A percentile compares a stretch with the other conserved stretches of the same genome.
Conservation (phyloP, 768 basidiomycete genomes). For the Naganishia vishniacii region DNA sequence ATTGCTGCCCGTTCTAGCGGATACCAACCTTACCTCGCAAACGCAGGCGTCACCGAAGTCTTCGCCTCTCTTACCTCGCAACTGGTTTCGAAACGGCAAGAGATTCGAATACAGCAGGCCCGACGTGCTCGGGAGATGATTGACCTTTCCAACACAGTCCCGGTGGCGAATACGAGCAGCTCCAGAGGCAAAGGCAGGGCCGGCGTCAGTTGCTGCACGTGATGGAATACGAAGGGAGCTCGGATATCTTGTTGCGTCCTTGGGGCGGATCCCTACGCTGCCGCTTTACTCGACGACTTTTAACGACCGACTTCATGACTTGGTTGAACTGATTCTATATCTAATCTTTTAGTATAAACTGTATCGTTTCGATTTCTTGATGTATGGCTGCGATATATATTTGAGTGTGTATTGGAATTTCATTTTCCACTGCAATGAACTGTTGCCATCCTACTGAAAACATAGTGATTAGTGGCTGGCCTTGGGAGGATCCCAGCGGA, state of each 20-base stretch:
- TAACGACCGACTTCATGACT: constrained; percentile 1
- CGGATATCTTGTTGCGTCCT: not conserved
- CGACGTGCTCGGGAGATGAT: constrained; percentile 3
- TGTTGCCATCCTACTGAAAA: too few species aligned
- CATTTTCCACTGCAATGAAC: too few species aligned
- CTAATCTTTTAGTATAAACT: too few species aligned
- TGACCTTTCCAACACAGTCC: not conserved
- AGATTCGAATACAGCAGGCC: constrained; percentile 23
- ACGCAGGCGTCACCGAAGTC: constrained; percentile 25
- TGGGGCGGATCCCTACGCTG: too few species aligned
- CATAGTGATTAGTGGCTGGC: too few species aligned
- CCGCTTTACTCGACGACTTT: not conserved
- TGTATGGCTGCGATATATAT: too few species aligned
- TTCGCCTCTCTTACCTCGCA: constrained; percentile 27
- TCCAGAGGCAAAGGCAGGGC: not conserved
- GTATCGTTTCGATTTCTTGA: too few species aligned
- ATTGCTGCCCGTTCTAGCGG: too few species aligned
- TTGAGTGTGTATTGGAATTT: too few species aligned
- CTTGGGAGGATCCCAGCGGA: too few species aligned
- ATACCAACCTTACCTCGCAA: not conserved
- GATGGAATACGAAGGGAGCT: not conserved
- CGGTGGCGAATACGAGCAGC: not conserved
- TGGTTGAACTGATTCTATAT: too few species aligned
- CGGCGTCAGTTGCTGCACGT: constrained; percentile 6
- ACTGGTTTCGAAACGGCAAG: constrained; percentile 16